phyloP scores from a whole-genome alignment of 176 grass and related monocot genomes.

The Carex cristatella region DNA sequence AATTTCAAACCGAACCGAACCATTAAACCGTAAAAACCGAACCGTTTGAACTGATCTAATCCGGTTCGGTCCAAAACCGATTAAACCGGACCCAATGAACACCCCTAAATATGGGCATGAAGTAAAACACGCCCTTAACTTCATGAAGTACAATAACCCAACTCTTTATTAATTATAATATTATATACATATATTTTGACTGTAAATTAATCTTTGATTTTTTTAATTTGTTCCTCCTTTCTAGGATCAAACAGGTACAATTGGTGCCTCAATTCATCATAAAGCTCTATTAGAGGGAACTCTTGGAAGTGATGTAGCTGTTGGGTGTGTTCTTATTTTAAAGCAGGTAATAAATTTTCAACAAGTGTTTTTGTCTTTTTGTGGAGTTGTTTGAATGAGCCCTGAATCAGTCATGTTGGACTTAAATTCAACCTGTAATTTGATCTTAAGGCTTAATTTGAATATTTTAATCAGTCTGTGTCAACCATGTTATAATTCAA shows the following conservation, averaged over 20 bases:
- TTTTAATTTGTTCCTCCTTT: background rate
- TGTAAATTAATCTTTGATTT: background rate
- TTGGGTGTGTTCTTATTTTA: constrained; percentile 25
- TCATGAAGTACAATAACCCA: no score
- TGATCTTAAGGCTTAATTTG: background rate
- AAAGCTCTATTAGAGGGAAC: constrained; percentile 9
- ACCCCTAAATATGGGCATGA: no score
- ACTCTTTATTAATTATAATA: no score
- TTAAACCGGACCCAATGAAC: no score
- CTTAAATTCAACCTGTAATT: background rate
- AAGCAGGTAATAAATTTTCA: constrained; percentile 15
- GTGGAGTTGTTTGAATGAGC: background rate
- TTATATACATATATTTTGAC: background rate
- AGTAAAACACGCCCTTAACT: no score
- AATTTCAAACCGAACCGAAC: no score
- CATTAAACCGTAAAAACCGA: no score
- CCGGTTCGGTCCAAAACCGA: no score
- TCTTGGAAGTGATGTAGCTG: background rate
- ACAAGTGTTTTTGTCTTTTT: background rate
- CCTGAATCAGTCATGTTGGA: background rate
- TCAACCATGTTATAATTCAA: background rate
- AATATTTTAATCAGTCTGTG: background rate
- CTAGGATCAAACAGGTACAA: constrained; percentile 22
- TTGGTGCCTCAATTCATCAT: constrained; percentile 13
- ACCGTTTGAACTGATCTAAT: no score